These are phyloP conservation scores for Phytophthora constricta DNA, from an alignment of 352 stramenopile species.

Conservation along the genomic window DNA sequence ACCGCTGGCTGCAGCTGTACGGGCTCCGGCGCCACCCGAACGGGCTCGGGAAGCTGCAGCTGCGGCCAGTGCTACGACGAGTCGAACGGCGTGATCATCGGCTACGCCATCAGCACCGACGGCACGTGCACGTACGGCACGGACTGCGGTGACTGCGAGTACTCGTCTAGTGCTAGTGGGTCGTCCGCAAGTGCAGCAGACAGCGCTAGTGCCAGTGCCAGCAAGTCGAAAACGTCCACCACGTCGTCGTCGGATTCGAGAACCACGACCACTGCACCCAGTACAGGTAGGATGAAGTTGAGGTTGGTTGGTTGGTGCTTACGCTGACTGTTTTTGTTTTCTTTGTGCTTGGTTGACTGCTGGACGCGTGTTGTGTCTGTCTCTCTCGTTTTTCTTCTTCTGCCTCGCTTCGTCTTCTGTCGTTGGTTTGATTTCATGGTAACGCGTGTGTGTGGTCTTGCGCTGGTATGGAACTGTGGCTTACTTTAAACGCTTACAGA, in stretches of 20 bases:
- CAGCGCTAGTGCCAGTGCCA: neutral
- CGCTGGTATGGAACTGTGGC: constrained; percentile 16
- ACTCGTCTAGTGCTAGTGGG: constrained; percentile 1
- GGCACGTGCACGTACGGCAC: constrained; percentile 40
- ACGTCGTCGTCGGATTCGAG: constrained; percentile 8
- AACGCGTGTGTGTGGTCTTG: constrained; percentile 25
- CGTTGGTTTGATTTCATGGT: constrained; percentile 4
- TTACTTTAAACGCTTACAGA: constrained; percentile 32
- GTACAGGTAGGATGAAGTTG: constrained; percentile 34
- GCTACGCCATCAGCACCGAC: constrained; percentile 40
- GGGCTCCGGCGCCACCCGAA: constrained; percentile 30
- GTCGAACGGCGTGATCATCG: constrained; percentile 29
- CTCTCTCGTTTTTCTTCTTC: neutral
- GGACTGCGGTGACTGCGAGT: constrained; percentile 45
- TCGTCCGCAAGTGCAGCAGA: neutral
- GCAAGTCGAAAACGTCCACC: constrained; percentile 8
- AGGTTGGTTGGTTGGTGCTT: neutral
- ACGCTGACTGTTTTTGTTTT: neutral
- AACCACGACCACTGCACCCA: constrained; percentile 12
- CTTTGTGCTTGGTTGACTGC: neutral
- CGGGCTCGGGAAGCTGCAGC: constrained; percentile 33
- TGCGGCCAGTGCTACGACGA: constrained; percentile 53
- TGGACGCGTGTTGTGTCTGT: neutral
- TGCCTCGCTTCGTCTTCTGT: neutral
- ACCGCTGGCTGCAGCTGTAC: constrained; percentile 37